Percentiles rank a stretch among this genome's conserved stretches.
Evolutionary conservation across 2,329 filamentous ascomycete genomes (phyloP).

Genomic region (Fusarium subtropicale): DNA sequence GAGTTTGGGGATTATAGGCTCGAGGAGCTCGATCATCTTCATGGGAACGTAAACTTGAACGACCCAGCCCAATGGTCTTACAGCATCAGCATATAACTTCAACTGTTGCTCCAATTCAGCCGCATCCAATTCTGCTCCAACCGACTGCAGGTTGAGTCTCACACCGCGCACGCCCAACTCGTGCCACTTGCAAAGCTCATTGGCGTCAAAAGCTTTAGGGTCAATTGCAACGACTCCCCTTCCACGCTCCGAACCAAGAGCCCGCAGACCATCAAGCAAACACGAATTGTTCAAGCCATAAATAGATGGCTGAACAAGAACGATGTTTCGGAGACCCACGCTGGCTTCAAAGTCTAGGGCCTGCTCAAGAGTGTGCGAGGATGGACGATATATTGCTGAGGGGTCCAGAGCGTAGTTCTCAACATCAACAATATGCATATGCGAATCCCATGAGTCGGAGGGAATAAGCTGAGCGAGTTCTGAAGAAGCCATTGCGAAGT

Average conservation of each 20-base stretch:
- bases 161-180: conserved; percentile 68
- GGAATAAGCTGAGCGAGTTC: conserved; percentile 51
- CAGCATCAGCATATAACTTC: conserved; percentile 60
- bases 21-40: conserved; percentile 60
- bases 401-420: conserved; percentile 60
- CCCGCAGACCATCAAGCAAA: conserved; percentile 64
- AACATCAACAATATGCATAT: conserved; percentile 73
- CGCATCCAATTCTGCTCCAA: conserved; percentile 55
- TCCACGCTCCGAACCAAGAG: conserved; percentile 61
- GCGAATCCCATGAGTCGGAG: conserved; percentile 66
- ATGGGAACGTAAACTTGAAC: conserved; percentile 69
- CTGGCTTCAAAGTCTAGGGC: conserved; percentile 63
- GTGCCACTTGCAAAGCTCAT: conserved; percentile 65
- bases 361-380: conserved; percentile 61
- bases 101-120: conserved; percentile 57
- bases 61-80: conserved; percentile 65
- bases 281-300: conserved; percentile 71
- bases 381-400: conserved; percentile 64
- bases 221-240: conserved; percentile 69
- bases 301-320: conserved; percentile 71
- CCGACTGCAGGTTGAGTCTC: conserved; percentile 68
- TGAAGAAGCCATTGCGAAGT: conserved; percentile 1
- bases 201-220: conserved; percentile 52
- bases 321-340: conserved; percentile 65
- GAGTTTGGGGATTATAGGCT: conserved; percentile 61